phyloP scores from a whole-genome alignment of 2,329 filamentous ascomycete genomes.

The Venturia pyrina region DNA sequence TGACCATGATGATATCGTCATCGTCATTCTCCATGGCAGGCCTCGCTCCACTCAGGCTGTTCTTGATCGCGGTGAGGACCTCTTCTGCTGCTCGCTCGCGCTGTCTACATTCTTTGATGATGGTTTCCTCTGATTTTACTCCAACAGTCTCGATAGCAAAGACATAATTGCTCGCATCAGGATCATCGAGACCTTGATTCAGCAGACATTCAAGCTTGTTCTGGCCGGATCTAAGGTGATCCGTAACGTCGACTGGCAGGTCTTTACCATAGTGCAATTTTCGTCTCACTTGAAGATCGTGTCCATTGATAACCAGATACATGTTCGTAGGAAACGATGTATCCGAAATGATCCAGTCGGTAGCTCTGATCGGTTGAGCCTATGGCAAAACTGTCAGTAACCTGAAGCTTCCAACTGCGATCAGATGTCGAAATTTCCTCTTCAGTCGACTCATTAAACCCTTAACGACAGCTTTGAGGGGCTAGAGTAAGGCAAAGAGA shows the following conservation, averaged over 20 bases:
- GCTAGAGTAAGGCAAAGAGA: background rate
- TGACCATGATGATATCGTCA: constrained; percentile 37
- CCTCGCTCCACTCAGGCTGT: constrained; percentile 30
- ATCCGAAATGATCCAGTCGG: constrained; percentile 53
- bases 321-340: constrained; percentile 60
- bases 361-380: constrained; percentile 6
- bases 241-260: constrained; percentile 64
- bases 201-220: constrained; percentile 52
- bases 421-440: background rate
- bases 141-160: constrained; percentile 63
- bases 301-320: constrained; percentile 58
- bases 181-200: constrained; percentile 24
- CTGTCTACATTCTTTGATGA: constrained; percentile 20
- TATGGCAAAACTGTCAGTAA: background rate
- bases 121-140: constrained; percentile 30
- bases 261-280: constrained; percentile 68
- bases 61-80: constrained; percentile 49
- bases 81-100: constrained; percentile 33
- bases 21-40: constrained; percentile 32
- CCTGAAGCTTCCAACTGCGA: background rate
- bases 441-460: background rate
- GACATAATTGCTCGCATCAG: constrained; percentile 38
- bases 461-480: background rate
- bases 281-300: constrained; percentile 46
- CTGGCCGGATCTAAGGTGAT: constrained; percentile 43